Conservation (phyloP, 108 stramenopile genomes). For the Stephanodiscus triporus region DNA sequence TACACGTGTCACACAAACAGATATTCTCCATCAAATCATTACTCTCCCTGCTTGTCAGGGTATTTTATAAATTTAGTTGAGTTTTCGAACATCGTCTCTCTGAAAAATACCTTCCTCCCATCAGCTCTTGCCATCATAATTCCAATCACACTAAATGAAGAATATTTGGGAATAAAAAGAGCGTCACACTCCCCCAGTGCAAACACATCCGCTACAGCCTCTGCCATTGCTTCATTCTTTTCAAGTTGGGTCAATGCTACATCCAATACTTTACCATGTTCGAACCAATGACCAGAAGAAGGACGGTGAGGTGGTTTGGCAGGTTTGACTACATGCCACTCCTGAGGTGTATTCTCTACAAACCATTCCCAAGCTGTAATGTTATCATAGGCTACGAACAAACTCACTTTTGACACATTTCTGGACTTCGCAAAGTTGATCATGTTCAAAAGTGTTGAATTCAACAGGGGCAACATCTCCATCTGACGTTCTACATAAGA, state of each 20-base stretch:
- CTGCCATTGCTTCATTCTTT: conserved; percentile 46
- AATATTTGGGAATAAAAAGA: conserved; percentile 40
- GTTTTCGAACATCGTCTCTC: not conserved
- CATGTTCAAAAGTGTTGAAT: conserved; percentile 21
- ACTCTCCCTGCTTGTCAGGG: too few species aligned
- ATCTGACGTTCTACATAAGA: conserved; percentile 16
- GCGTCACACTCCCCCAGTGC: conserved; percentile 48
- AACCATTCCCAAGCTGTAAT: conserved; percentile 23
- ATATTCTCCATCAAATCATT: too few species aligned
- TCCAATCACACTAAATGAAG: conserved; percentile 14
- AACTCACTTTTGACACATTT: conserved; percentile 5
- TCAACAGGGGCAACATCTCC: conserved; percentile 10
- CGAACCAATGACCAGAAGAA: conserved; percentile 22
- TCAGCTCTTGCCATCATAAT: conserved; percentile 24
- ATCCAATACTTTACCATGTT: conserved; percentile 17
- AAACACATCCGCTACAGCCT: conserved; percentile 43
- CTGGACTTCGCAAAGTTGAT: not conserved
- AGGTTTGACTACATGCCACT: conserved; percentile 30
- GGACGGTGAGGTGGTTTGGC: conserved; percentile 20
- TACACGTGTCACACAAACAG: too few species aligned
- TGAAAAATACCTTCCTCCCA: conserved; percentile 17
- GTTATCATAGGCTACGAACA: conserved; percentile 40
- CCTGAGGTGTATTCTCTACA: conserved; percentile 7
- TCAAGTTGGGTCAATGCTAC: conserved; percentile 6
- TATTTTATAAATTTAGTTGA: too few species aligned